Conservation (phyloP, 768 basidiomycete genomes). For the Termitomyces sp. region DNA sequence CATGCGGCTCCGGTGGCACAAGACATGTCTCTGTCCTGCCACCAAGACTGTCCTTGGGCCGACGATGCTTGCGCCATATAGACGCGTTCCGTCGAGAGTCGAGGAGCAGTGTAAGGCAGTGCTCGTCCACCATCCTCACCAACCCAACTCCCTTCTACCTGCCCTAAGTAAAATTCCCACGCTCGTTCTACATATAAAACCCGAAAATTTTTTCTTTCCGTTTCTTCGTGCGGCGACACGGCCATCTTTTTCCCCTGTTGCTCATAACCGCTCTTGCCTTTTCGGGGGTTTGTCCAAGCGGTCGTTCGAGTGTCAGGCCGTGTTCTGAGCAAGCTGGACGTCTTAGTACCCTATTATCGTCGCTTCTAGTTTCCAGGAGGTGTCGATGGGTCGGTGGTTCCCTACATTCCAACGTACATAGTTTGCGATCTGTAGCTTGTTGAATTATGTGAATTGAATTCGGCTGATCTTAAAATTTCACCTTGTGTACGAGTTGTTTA, state of each 20-base stretch:
- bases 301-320: constrained; percentile 90
- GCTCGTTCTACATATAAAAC: constrained; percentile 15
- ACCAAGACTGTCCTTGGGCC: no score
- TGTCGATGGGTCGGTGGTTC: constrained; percentile 81
- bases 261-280: constrained; percentile 62
- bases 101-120: no score
- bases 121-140: no score
- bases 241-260: constrained; percentile 84
- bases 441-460: no score
- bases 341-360: constrained; percentile 78
- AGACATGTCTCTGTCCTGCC: no score
- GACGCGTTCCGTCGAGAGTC: no score
- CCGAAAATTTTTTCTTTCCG: constrained; percentile 15
- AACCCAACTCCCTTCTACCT: constrained; percentile 19
- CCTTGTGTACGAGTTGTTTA: background rate
- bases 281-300: constrained; percentile 41
- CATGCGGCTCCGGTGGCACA: no score
- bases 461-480: no score
- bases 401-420: constrained; percentile 32
- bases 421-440: no score
- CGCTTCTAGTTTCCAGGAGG: constrained; percentile 38
- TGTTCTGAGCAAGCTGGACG: constrained; percentile 72
- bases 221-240: constrained; percentile 79
- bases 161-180: constrained; percentile 39
- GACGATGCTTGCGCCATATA: no score